Base-by-base conservation (phyloP, 345 rosid genomes). In the Clarkia xantiana region DNA sequence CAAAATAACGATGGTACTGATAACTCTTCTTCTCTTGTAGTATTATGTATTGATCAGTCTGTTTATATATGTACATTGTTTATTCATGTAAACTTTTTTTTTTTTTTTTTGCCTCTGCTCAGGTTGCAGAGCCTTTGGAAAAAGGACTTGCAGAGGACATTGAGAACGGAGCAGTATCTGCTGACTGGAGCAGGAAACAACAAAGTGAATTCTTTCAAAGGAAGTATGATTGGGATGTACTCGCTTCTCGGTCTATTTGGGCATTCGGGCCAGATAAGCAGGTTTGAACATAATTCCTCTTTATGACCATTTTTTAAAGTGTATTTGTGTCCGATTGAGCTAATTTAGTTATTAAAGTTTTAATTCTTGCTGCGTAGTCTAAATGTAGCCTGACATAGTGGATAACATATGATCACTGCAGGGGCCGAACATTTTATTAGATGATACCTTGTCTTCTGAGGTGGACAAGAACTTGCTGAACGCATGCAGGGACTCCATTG, bases 251-350 rank as follows among this genome's bases (percentile, higher is more conserved):
- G 56, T 91, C 98, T 34, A 84, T 91, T 60, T 91, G 98, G 95
- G 90, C 98, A 15, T 91, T 91, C 66, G 98, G 98, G 45, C 98
- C 95, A 62, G 96, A 86, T 66, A 86, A 82, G 74, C 96, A 86
- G 96, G 98, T 86, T n/a, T 4, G 34, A 9, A 13, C 41, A 29
- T 34, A 29, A 34, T 40, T 34, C 18, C 18, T 13, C 9, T 3
- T 9, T 9, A 22, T n/a, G 14, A 23, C 15, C 42, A 9, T 25
- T 11, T 5, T 13, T 22, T 44, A 19, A 16, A 13, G 36, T 10
- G 6, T 29, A 29, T 7, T 29, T 10, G 8, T 7, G 8, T 7
- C 9, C 36, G 5, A 29, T 29, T 5, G 9, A 29, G 1, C 36
- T 29, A 29, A 29, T 29, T 29, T 29, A 29, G 7, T 29, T 29